Evolutionary conservation across 75 land plant species (phyloP).

Genomic region (Picea sitchensis): DNA sequence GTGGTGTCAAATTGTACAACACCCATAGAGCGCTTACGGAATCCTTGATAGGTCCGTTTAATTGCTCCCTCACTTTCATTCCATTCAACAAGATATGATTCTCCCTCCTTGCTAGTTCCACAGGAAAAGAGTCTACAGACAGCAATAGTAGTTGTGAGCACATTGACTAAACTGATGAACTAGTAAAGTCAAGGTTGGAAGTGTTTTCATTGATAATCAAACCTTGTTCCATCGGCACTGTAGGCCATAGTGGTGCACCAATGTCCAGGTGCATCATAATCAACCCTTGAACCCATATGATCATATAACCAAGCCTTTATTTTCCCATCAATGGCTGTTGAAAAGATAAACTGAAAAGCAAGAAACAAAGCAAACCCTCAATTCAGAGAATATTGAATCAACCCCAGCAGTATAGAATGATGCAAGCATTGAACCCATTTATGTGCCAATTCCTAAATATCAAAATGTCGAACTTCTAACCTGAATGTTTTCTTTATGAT

Average conservation of each 20-base stretch:
- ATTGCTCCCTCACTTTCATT: conserved; percentile 95
- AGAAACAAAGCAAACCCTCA: neutral
- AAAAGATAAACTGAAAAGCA: conserved; percentile 68
- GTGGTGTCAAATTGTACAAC: conserved; percentile 93
- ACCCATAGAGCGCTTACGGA: conserved; percentile 66
- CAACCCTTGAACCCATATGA: conserved; percentile 82
- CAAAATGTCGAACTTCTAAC: conserved; percentile 19
- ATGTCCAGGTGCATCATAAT: conserved; percentile 90
- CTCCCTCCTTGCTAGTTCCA: conserved; percentile 89
- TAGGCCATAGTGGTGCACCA: conserved; percentile 91
- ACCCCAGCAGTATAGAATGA: neutral
- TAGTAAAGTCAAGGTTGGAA: neutral
- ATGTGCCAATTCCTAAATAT: conserved; percentile 2
- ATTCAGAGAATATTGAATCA: neutral
- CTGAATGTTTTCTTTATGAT: conserved; percentile 87
- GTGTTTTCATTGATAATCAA: neutral
- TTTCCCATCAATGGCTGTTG: conserved; percentile 86
- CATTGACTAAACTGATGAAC: neutral
- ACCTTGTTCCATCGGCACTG: conserved; percentile 91
- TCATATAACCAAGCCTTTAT: conserved; percentile 95
- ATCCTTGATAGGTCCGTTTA: conserved; percentile 72
- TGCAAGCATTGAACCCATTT: neutral
- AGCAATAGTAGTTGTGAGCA: neutral
- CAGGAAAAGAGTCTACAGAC: conserved; percentile 77
- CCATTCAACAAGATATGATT: conserved; percentile 82